phyloP scores from a whole-genome alignment of 2,329 filamentous ascomycete genomes.

The Aspergillus puulaauensis region DNA sequence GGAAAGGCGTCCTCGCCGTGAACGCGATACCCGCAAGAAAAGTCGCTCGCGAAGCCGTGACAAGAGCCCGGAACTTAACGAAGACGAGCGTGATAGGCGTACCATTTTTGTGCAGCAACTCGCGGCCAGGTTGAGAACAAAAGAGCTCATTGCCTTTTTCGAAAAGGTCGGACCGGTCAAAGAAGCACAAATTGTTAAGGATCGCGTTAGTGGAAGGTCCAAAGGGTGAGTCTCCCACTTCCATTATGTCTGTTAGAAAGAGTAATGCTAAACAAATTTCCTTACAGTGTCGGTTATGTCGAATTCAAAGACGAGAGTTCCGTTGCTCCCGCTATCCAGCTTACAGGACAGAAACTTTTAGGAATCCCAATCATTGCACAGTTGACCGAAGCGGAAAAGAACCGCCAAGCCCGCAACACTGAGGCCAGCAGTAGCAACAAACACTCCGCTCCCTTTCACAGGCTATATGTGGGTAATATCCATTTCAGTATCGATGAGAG shows the following conservation, averaged over 20 bases:
- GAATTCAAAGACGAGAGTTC: slow-evolving; percentile 97
- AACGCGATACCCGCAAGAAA: slow-evolving; percentile 46
- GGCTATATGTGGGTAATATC: slow-evolving; percentile 98
- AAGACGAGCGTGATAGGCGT: slow-evolving; percentile 93
- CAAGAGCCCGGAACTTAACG: slow-evolving; percentile 69
- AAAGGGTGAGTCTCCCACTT: slow-evolving; percentile 71
- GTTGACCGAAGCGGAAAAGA: slow-evolving; percentile 98
- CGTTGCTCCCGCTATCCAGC: slow-evolving; percentile 87
- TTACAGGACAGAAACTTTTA: slow-evolving; percentile 97
- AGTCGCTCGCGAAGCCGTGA: slow-evolving; percentile 42
- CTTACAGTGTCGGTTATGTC: slow-evolving; percentile 87
- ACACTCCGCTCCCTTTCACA: slow-evolving; percentile 91
- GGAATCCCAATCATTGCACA: slow-evolving; percentile 98
- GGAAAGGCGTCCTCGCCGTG: slow-evolving; percentile 53
- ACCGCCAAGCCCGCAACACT: slow-evolving; percentile 86
- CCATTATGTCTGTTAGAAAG: neutral
- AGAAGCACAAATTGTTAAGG: slow-evolving; percentile 98
- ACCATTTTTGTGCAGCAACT: slow-evolving; percentile 99
- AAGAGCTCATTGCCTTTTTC: slow-evolving; percentile 92
- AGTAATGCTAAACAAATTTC: slow-evolving; percentile 2
- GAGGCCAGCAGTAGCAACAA: slow-evolving; percentile 67
- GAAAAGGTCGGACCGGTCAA: slow-evolving; percentile 92
- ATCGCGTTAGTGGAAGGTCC: slow-evolving; percentile 91
- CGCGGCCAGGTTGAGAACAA: slow-evolving; percentile 86
- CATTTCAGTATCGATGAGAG: slow-evolving; percentile 98